Evolutionary conservation across 2,329 filamentous ascomycete species (phyloP).

Genomic region (Zymoseptoria pseudotritici): DNA sequence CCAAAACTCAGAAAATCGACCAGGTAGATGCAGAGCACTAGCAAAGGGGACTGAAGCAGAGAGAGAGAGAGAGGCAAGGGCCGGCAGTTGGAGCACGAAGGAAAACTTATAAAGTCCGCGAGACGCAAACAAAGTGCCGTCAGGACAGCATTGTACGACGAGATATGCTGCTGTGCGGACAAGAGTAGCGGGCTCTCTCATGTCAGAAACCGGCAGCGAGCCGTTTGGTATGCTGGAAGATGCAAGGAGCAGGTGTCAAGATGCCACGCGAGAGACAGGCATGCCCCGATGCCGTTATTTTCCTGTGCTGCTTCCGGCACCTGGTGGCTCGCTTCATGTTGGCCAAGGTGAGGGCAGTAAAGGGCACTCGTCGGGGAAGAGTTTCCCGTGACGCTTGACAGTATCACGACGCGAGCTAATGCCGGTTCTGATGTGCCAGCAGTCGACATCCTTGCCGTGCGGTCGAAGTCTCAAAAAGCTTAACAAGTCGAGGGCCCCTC

Average conservation of each 20-base stretch:
- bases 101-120: conserved; percentile 16
- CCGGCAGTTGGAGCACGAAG: conserved; percentile 2
- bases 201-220: conserved; percentile 15
- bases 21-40: background rate
- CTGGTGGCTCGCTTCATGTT: conserved; percentile 10
- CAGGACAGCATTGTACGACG: conserved; percentile 17
- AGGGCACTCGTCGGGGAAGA: background rate
- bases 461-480: background rate
- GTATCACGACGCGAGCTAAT: conserved; percentile 7
- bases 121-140: conserved; percentile 21
- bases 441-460: background rate
- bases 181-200: conserved; percentile 15
- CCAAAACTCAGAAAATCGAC: background rate
- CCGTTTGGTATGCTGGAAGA: conserved; percentile 16
- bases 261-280: conserved; percentile 17
- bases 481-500: background rate
- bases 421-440: conserved; percentile 2
- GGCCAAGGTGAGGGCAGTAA: conserved; percentile 1
- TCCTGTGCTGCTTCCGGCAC: conserved; percentile 9
- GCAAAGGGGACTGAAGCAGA: background rate
- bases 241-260: conserved; percentile 21
- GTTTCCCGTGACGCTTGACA: conserved; percentile 3
- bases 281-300: conserved; percentile 6
- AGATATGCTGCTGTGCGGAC: conserved; percentile 9
- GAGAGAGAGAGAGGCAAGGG: conserved; percentile 3